Evolutionary conservation across 805 yeast species (phyloP).

Genomic region (Saccharomycopsis fibuligera): DNA sequence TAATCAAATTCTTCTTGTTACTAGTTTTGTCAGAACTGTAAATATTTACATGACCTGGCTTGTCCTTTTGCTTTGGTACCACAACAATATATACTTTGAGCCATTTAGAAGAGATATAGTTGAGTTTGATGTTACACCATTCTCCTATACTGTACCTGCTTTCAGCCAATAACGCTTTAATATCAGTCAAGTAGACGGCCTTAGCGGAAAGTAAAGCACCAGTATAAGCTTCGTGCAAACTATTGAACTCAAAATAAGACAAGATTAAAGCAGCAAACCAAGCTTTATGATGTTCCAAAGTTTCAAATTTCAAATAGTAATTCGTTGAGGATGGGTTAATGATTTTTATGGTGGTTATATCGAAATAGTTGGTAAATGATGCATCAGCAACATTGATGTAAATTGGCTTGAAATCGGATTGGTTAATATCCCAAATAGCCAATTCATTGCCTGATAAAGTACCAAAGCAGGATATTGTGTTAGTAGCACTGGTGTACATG

Average conservation of each 20-base stretch:
- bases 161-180: conserved; percentile 49
- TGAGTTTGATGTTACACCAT: conserved; percentile 59
- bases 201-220: conserved; percentile 56
- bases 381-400: conserved; percentile 48
- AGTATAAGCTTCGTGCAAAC: conserved; percentile 56
- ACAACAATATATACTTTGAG: conserved; percentile 43
- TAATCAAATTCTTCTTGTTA: conserved; percentile 44
- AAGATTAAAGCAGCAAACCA: conserved; percentile 47
- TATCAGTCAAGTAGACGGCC: conserved; percentile 50
- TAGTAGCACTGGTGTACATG: background rate
- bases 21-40: conserved; percentile 41
- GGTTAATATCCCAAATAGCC: conserved; percentile 35
- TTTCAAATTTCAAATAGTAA: conserved; percentile 24
- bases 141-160: conserved; percentile 44
- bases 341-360: conserved; percentile 13
- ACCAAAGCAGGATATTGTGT: conserved; percentile 14
- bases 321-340: conserved; percentile 19
- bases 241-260: conserved; percentile 50
- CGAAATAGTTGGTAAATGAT: conserved; percentile 16
- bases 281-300: conserved; percentile 16
- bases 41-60: conserved; percentile 47
- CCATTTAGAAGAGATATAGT: conserved; percentile 55
- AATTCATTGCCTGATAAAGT: conserved; percentile 48
- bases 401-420: conserved; percentile 41
- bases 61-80: conserved; percentile 33